Evolutionary conservation across 805 yeast species (phyloP), one percentile per base, ranked within the genome.

Genomic region (Hanseniaspora occidentalis): DNA sequence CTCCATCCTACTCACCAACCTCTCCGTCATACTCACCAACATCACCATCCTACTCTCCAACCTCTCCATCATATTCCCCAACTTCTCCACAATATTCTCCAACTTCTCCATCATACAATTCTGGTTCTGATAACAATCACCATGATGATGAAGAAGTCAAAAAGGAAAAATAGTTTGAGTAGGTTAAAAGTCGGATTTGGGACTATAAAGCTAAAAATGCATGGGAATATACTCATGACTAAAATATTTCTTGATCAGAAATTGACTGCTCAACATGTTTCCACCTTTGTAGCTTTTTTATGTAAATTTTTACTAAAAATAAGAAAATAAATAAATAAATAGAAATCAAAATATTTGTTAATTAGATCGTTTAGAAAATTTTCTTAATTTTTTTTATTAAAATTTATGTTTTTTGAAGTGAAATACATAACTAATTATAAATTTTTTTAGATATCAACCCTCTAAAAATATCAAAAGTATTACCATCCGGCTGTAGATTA

Each of bases 401-500:
- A 10, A 23, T 27, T 19, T 22, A 38, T 22, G n/a, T n/a, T n/a
- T n/a, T n/a, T n/a, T n/a, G n/a, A n/a, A n/a, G n/a, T n/a, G n/a
- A n/a, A n/a, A 16, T 2, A 9, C 36, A 14, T 20, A 37, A 21
- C 38, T 23, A 38, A 19, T 6, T 26, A 2, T 20, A 34, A 6
- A 61, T 59, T 52, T 77, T 80, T 44, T 66, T 77, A 16, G 78
- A 81, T 14, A 89, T 81, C 47, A 92, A 66, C 0, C 97, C 97
- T 49, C 72, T 80, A 64, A 92, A 82, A 70, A 92, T 88, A 57
- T 92, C 97, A 53, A 92, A 92, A 3, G 96, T 84, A 56, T 92
- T 92, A 1, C 99, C 98, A 59, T 92, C 98, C 0, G 99, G 97
- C 57, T 88, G 96, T 36, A 92, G 62, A 49, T 84, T 80, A 47